Evolutionary conservation across 1,284 basidiomycete genomes (phyloP), one percentile per base, ranked within the genome.

Genomic region (Fomes fomentarius): DNA sequence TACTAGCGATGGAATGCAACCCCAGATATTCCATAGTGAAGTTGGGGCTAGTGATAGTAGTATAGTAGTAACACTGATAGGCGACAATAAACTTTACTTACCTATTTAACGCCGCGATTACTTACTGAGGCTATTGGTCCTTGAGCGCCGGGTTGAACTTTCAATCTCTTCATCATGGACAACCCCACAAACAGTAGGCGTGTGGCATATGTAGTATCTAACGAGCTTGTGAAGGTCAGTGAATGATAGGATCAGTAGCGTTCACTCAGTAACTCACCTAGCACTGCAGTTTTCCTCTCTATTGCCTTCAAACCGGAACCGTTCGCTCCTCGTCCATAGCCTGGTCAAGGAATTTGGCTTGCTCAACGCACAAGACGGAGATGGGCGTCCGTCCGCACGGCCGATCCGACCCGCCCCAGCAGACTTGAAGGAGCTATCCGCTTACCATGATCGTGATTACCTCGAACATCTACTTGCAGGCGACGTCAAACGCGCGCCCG

Each of bases 291-390:
- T 77, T 52, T 89, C 85, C 1, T 89, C 88, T 19, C 74, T 82
- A 4, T 79, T 96, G 0, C 95, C 94, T 0, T 91, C 92, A 1
- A 96, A 97, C 68, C 76, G 69, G 47, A 86, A 87, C 14, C 81
- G 95, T n/a, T 94, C 94, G 0, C 68, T 83, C 0, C 68, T 93
- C 5, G 91, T 96, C 1, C 93, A 97, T 66, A 82, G 84, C 1
- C 77, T 96, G 11, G 74, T 87, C 48, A 76, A 76, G 26, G 71
- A 83, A 0, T 77, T 88, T 37, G 83, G 80, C 0, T 72, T 93
- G 1, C 71, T 90, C 34, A 70, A 72, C 14, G 58, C 68, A 58
- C 3, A 61, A 64, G 38, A 63, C 68, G 19, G 47, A 68, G 12
- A 62, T 61, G 19, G 60, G 68, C 15, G 65, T 60, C 37, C 47